These are phyloP conservation scores for Colletotrichum sansevieriae DNA, from an alignment of 2,329 filamentous ascomycete species.

Conservation along the genomic window DNA sequence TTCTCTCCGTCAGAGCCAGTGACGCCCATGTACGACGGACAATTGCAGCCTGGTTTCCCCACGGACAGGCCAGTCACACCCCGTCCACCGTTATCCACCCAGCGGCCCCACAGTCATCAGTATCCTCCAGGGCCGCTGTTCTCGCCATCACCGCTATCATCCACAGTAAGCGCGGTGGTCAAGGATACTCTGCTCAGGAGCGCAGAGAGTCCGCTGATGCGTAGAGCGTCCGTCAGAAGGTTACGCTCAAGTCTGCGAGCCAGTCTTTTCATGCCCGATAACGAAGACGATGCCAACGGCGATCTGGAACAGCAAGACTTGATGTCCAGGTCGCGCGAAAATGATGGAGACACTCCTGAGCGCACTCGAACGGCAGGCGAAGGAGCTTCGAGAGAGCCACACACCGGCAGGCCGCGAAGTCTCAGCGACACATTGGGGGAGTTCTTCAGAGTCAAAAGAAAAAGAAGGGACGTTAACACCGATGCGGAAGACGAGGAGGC, in stretches of 20 bases:
- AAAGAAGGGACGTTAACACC: slow-evolving; percentile 45
- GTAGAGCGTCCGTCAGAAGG: slow-evolving; percentile 60
- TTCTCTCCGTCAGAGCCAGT: slow-evolving; percentile 48
- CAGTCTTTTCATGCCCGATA: slow-evolving; percentile 67
- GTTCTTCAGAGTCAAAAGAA: slow-evolving; percentile 54
- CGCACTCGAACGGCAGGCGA: slow-evolving; percentile 37
- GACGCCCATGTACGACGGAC: slow-evolving; percentile 51
- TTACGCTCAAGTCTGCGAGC: slow-evolving; percentile 65
- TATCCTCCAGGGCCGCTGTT: slow-evolving; percentile 64
- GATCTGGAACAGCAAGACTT: slow-evolving; percentile 39
- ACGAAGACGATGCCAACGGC: slow-evolving; percentile 50
- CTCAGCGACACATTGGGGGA: slow-evolving; percentile 58
- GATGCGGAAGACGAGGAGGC: slow-evolving; percentile 41
- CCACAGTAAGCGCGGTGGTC: slow-evolving; percentile 69
- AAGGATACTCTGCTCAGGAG: slow-evolving; percentile 67
- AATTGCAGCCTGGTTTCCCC: slow-evolving; percentile 43
- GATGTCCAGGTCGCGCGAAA: background rate
- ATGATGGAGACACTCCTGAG: slow-evolving; percentile 21
- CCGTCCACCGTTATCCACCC: slow-evolving; percentile 36
- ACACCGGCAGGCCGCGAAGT: slow-evolving; percentile 53
- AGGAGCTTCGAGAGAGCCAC: slow-evolving; percentile 21
- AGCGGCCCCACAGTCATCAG: slow-evolving; percentile 53
- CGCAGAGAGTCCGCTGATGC: slow-evolving; percentile 55
- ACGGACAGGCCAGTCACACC: slow-evolving; percentile 43
- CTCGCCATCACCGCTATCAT: slow-evolving; percentile 71